Percentiles rank a stretch among this genome's conserved stretches.
phyloP scores from a whole-genome alignment of 139 green algal genomes.

The Micromonas pusilla region DNA sequence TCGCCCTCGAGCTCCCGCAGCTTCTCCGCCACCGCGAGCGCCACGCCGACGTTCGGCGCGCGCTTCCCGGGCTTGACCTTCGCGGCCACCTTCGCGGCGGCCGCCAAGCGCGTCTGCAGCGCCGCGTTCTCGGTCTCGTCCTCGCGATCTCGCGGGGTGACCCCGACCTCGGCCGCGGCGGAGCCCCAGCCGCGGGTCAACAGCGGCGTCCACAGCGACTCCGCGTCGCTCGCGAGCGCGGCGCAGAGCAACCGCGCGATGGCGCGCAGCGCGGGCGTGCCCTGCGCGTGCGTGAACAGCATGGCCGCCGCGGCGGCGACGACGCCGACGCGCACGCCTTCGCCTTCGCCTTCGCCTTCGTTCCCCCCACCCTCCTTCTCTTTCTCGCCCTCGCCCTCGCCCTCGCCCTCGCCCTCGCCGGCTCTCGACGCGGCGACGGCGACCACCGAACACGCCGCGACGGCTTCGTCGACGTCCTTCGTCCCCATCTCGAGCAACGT shows the following conservation, averaged over 20 bases:
- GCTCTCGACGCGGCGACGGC: too few species aligned
- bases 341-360: too few species aligned
- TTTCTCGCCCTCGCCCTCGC: too few species aligned
- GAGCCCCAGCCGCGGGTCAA: neutral
- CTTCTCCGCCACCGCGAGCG: neutral
- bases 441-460: neutral
- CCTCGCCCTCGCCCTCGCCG: too few species aligned
- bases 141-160: neutral
- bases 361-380: too few species aligned
- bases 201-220: conserved; percentile 10
- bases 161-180: too few species aligned
- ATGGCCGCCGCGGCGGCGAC: neutral
- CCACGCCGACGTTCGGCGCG: conserved; percentile 10
- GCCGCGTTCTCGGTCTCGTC: neutral
- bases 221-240: neutral
- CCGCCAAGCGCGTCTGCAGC: neutral
- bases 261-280: neutral
- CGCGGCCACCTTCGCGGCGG: neutral
- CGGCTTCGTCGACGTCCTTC: neutral
- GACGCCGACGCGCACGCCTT: neutral
- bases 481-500: conserved; percentile 6
- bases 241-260: neutral
- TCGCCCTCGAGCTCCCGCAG: neutral
- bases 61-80: neutral
- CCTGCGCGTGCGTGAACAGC: conserved; percentile 15